Evolutionary conservation across 345 rosid species (phyloP).

Genomic region (Boechera stricta): DNA sequence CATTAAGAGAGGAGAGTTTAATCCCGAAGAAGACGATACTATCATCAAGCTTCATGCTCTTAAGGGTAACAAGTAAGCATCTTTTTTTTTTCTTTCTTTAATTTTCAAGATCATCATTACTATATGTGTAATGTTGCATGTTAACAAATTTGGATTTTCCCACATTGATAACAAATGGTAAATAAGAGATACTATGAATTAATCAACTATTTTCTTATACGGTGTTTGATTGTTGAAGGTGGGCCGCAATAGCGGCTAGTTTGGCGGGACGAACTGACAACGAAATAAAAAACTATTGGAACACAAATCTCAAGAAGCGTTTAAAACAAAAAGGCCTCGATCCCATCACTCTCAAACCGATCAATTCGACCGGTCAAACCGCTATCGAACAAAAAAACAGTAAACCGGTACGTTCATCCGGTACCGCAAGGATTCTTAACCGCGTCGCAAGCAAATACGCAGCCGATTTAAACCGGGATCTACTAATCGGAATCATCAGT

Average conservation of each 20-base stretch:
- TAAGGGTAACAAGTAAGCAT: conserved; percentile 56
- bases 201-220: background rate
- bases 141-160: too few species aligned
- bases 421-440: conserved; percentile 38
- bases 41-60: conserved; percentile 54
- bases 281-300: conserved; percentile 68
- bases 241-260: conserved; percentile 62
- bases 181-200: too few species aligned
- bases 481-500: conserved; percentile 37
- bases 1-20: conserved; percentile 60
- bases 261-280: conserved; percentile 61
- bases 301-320: conserved; percentile 61
- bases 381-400: background rate
- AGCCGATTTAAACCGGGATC: conserved; percentile 35
- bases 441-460: conserved; percentile 43
- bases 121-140: background rate
- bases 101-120: background rate
- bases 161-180: background rate
- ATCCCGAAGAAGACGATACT: conserved; percentile 47
- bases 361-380: conserved; percentile 7
- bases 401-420: conserved; percentile 26
- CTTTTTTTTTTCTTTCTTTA: background rate
- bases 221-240: conserved; percentile 36
- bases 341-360: conserved; percentile 54
- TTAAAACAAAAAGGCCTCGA: conserved; percentile 50